Conservation (phyloP, 768 basidiomycete species). For the Pleurotus djamor region DNA sequence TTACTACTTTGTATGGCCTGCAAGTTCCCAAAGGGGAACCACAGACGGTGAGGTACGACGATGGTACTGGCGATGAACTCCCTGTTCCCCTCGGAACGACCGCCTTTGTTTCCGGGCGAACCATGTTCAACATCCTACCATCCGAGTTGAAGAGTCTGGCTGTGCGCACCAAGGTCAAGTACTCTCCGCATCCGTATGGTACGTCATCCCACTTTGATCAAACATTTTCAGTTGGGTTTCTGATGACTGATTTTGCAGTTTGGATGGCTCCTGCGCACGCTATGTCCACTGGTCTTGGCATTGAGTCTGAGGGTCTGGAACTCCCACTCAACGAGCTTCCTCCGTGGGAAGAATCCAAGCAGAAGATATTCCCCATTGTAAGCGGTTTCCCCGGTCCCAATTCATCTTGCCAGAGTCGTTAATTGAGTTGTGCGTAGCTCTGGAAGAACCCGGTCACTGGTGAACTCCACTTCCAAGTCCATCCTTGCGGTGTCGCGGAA, state of each 20-base stretch:
- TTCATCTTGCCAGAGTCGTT: slow-evolving; percentile 1
- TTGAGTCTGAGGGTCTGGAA: slow-evolving; percentile 78
- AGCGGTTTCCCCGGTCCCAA: slow-evolving; percentile 16
- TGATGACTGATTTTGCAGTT: slow-evolving; percentile 25
- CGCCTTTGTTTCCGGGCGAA: slow-evolving; percentile 77
- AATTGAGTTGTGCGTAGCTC: slow-evolving; percentile 35
- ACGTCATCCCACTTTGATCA: not conserved
- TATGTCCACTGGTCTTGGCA: slow-evolving; percentile 76
- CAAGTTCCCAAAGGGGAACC: slow-evolving; percentile 60
- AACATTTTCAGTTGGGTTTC: too few species aligned
- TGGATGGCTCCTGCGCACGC: slow-evolving; percentile 88
- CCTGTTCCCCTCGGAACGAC: slow-evolving; percentile 85
- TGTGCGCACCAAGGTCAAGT: slow-evolving; percentile 71
- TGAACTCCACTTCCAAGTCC: slow-evolving; percentile 84
- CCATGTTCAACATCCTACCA: slow-evolving; percentile 82
- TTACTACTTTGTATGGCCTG: slow-evolving; percentile 84
- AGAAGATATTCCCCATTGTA: slow-evolving; percentile 70
- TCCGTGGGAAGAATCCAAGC: slow-evolving; percentile 71
- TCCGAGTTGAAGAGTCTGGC: slow-evolving; percentile 74
- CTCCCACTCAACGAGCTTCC: slow-evolving; percentile 66
- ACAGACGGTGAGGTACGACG: slow-evolving; percentile 78
- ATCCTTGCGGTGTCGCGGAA: slow-evolving; percentile 73
- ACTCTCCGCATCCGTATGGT: slow-evolving; percentile 79
- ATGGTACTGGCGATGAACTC: slow-evolving; percentile 84
- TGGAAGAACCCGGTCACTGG: slow-evolving; percentile 95